A percentile compares a stretch with the other conserved stretches of the same genome.
These are phyloP conservation scores for Plasmopara muralis DNA, from an alignment of 352 stramenopile genomes.

Conservation along the genomic window DNA sequence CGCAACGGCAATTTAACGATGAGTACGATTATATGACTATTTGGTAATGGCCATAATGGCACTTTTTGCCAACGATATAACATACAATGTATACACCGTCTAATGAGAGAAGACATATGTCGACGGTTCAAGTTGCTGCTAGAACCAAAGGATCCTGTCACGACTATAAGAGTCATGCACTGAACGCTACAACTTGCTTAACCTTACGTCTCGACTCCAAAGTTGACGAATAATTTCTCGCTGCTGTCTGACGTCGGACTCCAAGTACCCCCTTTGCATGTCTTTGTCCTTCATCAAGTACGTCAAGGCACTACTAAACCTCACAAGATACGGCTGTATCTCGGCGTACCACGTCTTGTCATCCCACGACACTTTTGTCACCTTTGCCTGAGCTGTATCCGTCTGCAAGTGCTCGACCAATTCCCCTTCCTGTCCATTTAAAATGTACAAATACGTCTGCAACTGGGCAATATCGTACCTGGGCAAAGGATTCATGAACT, in stretches of 20 bases:
- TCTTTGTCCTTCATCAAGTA: conserved; percentile 64
- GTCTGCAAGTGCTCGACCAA: conserved; percentile 72
- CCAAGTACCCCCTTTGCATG: conserved; percentile 45
- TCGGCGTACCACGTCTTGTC: conserved; percentile 54
- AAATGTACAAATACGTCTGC: conserved; percentile 82
- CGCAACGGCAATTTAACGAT: too few species aligned
- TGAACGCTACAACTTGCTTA: too few species aligned
- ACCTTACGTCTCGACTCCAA: conserved; percentile 41
- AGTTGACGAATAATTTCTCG: conserved; percentile 71
- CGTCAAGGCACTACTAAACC: conserved; percentile 62
- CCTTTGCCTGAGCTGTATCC: conserved; percentile 50
- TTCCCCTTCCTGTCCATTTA: conserved; percentile 56
- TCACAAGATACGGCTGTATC: conserved; percentile 59
- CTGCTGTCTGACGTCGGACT: conserved; percentile 33
- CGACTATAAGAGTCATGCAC: too few species aligned
- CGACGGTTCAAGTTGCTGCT: too few species aligned
- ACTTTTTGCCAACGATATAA: too few species aligned
- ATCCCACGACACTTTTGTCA: conserved; percentile 66
- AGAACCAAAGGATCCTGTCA: too few species aligned
- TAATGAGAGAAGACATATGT: too few species aligned
- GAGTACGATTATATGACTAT: too few species aligned
- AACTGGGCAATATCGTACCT: conserved; percentile 78
- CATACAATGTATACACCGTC: too few species aligned
- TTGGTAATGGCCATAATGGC: too few species aligned
- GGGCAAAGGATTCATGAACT: conserved; percentile 65